These are phyloP conservation scores for Aspergillus coremiiformis DNA, from an alignment of 495 filamentous ascomycete species.

Conservation along the genomic window DNA sequence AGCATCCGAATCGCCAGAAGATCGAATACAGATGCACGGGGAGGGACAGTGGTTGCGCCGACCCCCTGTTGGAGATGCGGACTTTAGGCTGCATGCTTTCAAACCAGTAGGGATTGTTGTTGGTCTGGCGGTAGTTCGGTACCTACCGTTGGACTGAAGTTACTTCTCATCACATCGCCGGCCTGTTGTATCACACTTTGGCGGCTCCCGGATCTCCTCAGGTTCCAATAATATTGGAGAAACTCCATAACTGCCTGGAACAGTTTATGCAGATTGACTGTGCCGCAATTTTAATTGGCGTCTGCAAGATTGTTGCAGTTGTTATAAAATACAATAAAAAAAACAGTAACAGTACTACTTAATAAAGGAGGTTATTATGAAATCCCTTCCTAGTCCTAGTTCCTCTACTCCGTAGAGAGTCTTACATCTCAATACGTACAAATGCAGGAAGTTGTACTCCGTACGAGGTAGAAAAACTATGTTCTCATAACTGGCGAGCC, in stretches of 20 bases:
- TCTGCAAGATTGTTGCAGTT: background rate
- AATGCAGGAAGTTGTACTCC: no score
- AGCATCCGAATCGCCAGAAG: conserved; percentile 1
- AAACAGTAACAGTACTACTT: no score
- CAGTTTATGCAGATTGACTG: background rate
- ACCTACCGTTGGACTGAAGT: conserved; percentile 6
- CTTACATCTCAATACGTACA: no score
- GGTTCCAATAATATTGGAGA: conserved; percentile 6
- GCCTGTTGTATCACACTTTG: conserved; percentile 9
- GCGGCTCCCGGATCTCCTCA: conserved; percentile 4
- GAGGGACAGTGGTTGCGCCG: conserved; percentile 3
- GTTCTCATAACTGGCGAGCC: no score
- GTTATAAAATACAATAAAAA: no score
- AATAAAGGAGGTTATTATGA: no score
- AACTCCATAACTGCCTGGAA: background rate
- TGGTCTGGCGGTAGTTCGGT: conserved; percentile 10
- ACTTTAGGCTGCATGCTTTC: conserved; percentile 1
- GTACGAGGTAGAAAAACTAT: no score
- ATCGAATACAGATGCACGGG: background rate
- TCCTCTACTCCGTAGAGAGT: no score
- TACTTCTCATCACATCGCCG: conserved; percentile 13
- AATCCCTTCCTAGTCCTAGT: no score
- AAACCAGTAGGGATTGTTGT: conserved; percentile 4
- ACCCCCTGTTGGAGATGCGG: background rate
- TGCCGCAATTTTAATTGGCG: background rate